Evolutionary conservation across 805 yeast genomes (phyloP).

Genomic region (Kodamaea laetipori): DNA sequence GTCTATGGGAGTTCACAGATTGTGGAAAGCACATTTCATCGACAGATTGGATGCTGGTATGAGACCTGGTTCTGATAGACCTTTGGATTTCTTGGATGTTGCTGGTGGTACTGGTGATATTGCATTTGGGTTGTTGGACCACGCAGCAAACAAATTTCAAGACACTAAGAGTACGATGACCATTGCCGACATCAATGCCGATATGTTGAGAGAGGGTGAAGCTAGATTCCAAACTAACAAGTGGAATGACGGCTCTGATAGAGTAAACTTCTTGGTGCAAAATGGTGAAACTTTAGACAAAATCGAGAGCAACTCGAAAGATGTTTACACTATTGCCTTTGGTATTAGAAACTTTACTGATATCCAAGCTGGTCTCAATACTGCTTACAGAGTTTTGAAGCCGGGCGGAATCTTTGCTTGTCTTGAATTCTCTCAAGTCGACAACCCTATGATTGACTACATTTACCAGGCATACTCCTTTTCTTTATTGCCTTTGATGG

Average conservation of each 20-base stretch:
- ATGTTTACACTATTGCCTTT: slow-evolving; percentile 93
- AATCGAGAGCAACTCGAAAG: slow-evolving; percentile 85
- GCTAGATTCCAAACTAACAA: slow-evolving; percentile 62
- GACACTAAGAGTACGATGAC: slow-evolving; percentile 82
- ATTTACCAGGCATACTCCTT: slow-evolving; percentile 87
- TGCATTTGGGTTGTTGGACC: slow-evolving; percentile 92
- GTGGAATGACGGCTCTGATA: slow-evolving; percentile 58
- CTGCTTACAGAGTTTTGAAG: slow-evolving; percentile 94
- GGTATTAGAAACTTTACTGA: slow-evolving; percentile 97
- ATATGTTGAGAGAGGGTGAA: slow-evolving; percentile 93
- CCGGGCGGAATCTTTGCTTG: slow-evolving; percentile 99
- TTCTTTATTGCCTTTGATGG: slow-evolving; percentile 87
- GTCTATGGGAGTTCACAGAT: slow-evolving; percentile 92
- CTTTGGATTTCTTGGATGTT: slow-evolving; percentile 87
- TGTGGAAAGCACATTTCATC: slow-evolving; percentile 93
- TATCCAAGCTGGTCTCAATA: slow-evolving; percentile 87
- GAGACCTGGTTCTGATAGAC: slow-evolving; percentile 78
- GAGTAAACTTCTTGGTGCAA: slow-evolving; percentile 83
- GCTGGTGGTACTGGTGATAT: slow-evolving; percentile 99
- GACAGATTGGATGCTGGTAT: slow-evolving; percentile 88
- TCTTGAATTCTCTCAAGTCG: slow-evolving; percentile 90
- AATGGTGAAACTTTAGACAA: slow-evolving; percentile 89
- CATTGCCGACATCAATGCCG: slow-evolving; percentile 91
- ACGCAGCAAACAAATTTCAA: slow-evolving; percentile 76
- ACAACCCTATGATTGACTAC: slow-evolving; percentile 71